Conservation (phyloP, 2,329 filamentous ascomycete species). For the Stagonosporopsis tanaceti region DNA sequence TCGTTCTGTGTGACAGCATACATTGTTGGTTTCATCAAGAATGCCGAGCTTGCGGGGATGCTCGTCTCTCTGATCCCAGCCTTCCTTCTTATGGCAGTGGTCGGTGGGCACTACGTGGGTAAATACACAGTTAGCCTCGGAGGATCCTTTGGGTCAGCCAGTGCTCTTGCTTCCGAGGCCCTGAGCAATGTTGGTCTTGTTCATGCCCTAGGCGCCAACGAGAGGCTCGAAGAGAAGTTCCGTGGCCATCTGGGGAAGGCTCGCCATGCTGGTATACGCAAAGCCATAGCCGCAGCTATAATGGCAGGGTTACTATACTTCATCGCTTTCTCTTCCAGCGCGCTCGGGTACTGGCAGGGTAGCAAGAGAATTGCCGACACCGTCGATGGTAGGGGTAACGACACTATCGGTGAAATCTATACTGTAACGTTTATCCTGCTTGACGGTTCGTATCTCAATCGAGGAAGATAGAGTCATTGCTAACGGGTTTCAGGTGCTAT, state of each 20-base stretch:
- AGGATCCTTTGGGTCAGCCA: conserved; percentile 64
- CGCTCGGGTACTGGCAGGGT: conserved; percentile 73
- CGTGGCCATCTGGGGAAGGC: conserved; percentile 60
- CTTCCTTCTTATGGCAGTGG: conserved; percentile 66
- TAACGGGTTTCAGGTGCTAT: conserved; percentile 51
- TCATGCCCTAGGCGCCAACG: conserved; percentile 68
- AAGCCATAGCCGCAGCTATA: conserved; percentile 63
- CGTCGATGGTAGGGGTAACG: conserved; percentile 41
- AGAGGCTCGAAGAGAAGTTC: conserved; percentile 68
- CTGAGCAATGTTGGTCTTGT: conserved; percentile 68
- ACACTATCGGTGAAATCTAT: conserved; percentile 58
- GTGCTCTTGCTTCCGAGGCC: conserved; percentile 69
- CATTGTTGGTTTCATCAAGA: conserved; percentile 71
- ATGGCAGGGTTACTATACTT: conserved; percentile 72
- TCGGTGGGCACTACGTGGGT: conserved; percentile 63
- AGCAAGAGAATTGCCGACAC: conserved; percentile 62
- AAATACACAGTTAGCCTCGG: conserved; percentile 61
- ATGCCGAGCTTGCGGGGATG: conserved; percentile 69
- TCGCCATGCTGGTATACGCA: conserved; percentile 63
- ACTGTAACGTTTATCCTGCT: conserved; percentile 65
- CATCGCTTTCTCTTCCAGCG: conserved; percentile 72
- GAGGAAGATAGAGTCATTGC: neutral
- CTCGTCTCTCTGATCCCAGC: conserved; percentile 69
- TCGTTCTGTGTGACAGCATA: conserved; percentile 74
- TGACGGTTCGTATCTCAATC: conserved; percentile 51